Evolutionary conservation across 2,329 filamentous ascomycete species (phyloP).

Genomic region (Fusarium sp.): DNA sequence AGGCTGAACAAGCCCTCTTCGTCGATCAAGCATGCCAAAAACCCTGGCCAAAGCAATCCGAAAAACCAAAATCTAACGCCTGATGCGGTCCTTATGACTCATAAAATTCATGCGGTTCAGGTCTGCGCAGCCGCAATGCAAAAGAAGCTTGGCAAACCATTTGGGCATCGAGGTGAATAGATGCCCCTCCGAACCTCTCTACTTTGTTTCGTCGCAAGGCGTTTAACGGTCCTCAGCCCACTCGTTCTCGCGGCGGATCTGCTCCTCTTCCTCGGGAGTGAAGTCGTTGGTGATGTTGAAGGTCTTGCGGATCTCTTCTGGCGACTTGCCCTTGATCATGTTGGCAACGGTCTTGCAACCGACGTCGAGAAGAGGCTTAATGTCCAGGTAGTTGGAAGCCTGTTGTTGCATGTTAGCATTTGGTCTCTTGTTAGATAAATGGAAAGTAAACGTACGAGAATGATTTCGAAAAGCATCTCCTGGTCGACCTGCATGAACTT

Average conservation of each 20-base stretch:
- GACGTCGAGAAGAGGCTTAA: slow-evolving; percentile 97
- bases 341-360: slow-evolving; percentile 99
- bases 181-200: slow-evolving; percentile 1
- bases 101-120: slow-evolving; percentile 21
- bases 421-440: neutral
- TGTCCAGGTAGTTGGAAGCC: slow-evolving; percentile 98
- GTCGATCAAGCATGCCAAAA: slow-evolving; percentile 33
- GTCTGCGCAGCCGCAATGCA: neutral
- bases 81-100: slow-evolving; percentile 27
- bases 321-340: slow-evolving; percentile 99
- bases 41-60: slow-evolving; percentile 35
- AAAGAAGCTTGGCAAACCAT: slow-evolving; percentile 1
- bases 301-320: slow-evolving; percentile 98
- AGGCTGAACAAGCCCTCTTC: slow-evolving; percentile 8
- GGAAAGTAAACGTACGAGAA: slow-evolving; percentile 73
- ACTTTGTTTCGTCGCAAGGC: neutral
- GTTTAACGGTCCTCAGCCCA: slow-evolving; percentile 85
- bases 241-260: slow-evolving; percentile 92
- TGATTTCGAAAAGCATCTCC: slow-evolving; percentile 99
- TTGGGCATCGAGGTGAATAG: neutral
- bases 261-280: slow-evolving; percentile 98
- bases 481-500: slow-evolving; percentile 99
- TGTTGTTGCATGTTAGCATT: slow-evolving; percentile 53
- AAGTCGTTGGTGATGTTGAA: slow-evolving; percentile 99
- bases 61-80: slow-evolving; percentile 45